Base-by-base conservation (phyloP, 352 stramenopile genomes). In the Stramenopiles sp. region DNA sequence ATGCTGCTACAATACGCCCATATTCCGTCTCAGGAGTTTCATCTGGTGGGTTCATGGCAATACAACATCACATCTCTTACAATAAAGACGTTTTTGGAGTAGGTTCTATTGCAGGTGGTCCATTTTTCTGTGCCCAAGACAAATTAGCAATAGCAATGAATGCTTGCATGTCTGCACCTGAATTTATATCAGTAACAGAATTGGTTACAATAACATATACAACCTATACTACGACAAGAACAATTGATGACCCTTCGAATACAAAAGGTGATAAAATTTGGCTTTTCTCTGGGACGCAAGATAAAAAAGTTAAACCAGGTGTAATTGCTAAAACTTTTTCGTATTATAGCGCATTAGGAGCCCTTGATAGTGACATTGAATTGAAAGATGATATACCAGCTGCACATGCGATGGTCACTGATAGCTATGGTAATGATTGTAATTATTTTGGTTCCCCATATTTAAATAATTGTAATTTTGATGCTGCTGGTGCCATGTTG, bases 41-140 rank as follows among this genome's bases (percentile, higher is more conserved):
- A n/a, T n/a, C n/a, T n/a, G n/a, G n/a, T n/a, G n/a, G n/a, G n/a
- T n/a, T 81, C 31, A 81, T 81, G 30, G 76, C 79, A 38, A 63
- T 81, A 32, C 79, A 80, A 74, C 4, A 79, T 6, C 78, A 80
- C 32, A 30, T 80, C n/a, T 6, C 78, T 4, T 80, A 78, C 73
- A 73, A 6, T 74, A 6, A 7, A 4, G 79, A 27, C 13, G 31
- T 80, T 74, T 31, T 65, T 4, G 78, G 78, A 13, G 53, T 79
- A 29, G 32, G 6, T 29, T 79, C 7, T 31, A 43, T 6, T n/a
- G 76, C 76, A 53, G 76, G 76, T 43, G 76, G 78, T 6, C 33
- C 78, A 6, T 80, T 30, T 29, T 80, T 32, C 13, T 78, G 78
- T 23, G 78, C 78, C 76, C 6, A 63, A 30, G 76, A 79, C 63